Percentiles rank a stretch among this genome's conserved stretches.
Conservation (phyloP, 768 basidiomycete species). For the Rhizopogon vinicolor region DNA sequence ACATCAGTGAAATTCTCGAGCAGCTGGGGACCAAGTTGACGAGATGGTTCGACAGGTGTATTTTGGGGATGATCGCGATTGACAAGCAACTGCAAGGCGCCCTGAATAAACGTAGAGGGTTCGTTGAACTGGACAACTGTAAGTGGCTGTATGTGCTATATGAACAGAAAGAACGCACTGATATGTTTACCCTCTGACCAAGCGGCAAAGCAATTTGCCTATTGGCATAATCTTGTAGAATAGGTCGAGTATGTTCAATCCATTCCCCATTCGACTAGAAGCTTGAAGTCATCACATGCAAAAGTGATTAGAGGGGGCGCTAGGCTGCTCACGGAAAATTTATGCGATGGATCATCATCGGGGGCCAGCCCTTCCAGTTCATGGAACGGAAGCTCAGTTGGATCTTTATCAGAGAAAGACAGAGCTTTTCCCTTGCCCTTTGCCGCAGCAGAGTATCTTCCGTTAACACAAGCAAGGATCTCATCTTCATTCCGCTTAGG, state of each 20-base stretch:
- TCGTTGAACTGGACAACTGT: slow-evolving; percentile 17
- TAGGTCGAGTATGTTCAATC: slow-evolving; percentile 16
- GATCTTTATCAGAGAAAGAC: background rate
- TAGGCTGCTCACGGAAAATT: background rate
- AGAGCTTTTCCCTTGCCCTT: slow-evolving; percentile 14
- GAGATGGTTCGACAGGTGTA: slow-evolving; percentile 8
- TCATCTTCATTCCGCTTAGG: background rate
- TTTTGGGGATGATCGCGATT: slow-evolving; percentile 17
- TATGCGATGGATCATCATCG: background rate
- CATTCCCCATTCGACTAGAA: slow-evolving; percentile 16
- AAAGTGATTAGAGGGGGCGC: background rate
- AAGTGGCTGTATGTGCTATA: background rate
- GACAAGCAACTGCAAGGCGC: slow-evolving; percentile 22
- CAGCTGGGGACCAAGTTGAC: slow-evolving; percentile 22
- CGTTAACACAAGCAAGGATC: background rate
- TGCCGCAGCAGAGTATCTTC: slow-evolving; percentile 5
- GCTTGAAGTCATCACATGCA: background rate
- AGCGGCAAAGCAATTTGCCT: slow-evolving; percentile 22
- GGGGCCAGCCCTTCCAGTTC: background rate
- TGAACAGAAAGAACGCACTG: slow-evolving; percentile 8
- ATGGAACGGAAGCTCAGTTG: background rate
- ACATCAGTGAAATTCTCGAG: slow-evolving; percentile 27
- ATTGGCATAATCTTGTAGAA: slow-evolving; percentile 23
- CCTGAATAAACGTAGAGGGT: slow-evolving; percentile 19
- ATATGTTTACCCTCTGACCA: slow-evolving; percentile 18